Evolutionary conservation across 306 rosid species (phyloP), one percentile per base, ranked within the genome.

Genomic region (Prunus campanulata): DNA sequence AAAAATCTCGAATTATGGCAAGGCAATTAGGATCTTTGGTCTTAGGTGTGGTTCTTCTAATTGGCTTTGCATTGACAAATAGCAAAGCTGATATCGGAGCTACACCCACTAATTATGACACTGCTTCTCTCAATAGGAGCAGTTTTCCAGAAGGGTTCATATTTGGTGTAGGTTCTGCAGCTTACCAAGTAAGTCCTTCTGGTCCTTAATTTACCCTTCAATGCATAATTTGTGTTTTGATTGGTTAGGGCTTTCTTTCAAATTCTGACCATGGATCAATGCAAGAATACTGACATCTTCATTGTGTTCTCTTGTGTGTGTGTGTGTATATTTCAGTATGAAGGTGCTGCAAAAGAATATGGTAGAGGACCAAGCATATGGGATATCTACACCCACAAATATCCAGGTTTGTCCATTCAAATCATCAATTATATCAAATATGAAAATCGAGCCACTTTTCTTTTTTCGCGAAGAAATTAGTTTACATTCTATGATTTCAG

Each of bases 121-220:
- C 39, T 16, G 63, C 66, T 12, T 39, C 44, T 39, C 80, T 87
- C 74, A 84, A 87, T 25, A 48, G 90, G 42, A 62, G 42, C 24
- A 73, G 86, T 62, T 87, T 84, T n/a, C 90, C 88, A 1, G 3
- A 12, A 0, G 83, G 83, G 2, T 87, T 87, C 78, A 35, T 84
- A 22, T 87, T 87, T 25, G 90, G 90, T 20, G 70, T 86, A 13
- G 88, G 86, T 32, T 82, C 86, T 2, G n/a, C 90, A 0, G 25
- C 90, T 42, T 87, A 87, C 64, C 86, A 81, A 76, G 88, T 84
- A 49, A 11, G 11, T 27, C 52, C 52, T 48, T 11, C 15, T 11
- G 13, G 52, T 8, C 44, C 44, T 39, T 39, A 39, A 39, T 39
- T 5, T 39, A 1, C 44, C 44, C 44, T 39, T 39, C 44, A 39